A percentile compares a stretch with the other conserved stretches of the same genome.
These are phyloP conservation scores for Coniella vitis DNA, from an alignment of 2,329 filamentous ascomycete genomes.

Conservation along the genomic window DNA sequence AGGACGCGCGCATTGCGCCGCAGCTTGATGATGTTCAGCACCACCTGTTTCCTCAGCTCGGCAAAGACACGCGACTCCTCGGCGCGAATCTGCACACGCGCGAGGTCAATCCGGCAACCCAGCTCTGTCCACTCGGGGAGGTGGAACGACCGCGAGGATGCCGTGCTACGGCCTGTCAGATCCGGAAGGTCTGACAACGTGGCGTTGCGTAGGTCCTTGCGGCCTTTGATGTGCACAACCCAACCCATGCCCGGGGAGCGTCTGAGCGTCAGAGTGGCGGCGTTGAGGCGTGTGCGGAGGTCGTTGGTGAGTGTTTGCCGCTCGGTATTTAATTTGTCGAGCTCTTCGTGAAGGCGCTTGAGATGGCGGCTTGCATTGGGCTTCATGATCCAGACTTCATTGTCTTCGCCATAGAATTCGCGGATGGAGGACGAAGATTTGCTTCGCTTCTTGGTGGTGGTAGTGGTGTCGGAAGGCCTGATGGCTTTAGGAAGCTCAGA, in stretches of 20 bases:
- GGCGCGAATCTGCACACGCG: constrained; percentile 67
- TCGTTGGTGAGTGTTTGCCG: constrained; percentile 53
- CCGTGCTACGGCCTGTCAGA: constrained; percentile 50
- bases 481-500: constrained; percentile 42
- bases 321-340: constrained; percentile 53
- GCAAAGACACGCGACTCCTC: constrained; percentile 82
- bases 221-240: constrained; percentile 84
- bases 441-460: constrained; percentile 27
- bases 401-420: constrained; percentile 55
- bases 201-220: constrained; percentile 49
- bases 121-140: constrained; percentile 76
- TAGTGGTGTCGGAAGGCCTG: no score
- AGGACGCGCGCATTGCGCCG: constrained; percentile 85
- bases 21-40: constrained; percentile 76
- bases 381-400: constrained; percentile 59
- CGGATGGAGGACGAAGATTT: constrained; percentile 34
- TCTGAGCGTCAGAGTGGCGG: constrained; percentile 65
- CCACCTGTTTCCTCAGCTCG: constrained; percentile 65
- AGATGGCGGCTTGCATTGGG: constrained; percentile 61
- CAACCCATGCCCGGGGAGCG: constrained; percentile 87
- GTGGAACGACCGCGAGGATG: constrained; percentile 79
- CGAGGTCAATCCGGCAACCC: constrained; percentile 71
- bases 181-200: constrained; percentile 29
- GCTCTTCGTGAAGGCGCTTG: constrained; percentile 57
- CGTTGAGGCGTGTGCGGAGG: constrained; percentile 55